Conservation (phyloP, 441 rosid genomes). For the Breynia disticha region DNA sequence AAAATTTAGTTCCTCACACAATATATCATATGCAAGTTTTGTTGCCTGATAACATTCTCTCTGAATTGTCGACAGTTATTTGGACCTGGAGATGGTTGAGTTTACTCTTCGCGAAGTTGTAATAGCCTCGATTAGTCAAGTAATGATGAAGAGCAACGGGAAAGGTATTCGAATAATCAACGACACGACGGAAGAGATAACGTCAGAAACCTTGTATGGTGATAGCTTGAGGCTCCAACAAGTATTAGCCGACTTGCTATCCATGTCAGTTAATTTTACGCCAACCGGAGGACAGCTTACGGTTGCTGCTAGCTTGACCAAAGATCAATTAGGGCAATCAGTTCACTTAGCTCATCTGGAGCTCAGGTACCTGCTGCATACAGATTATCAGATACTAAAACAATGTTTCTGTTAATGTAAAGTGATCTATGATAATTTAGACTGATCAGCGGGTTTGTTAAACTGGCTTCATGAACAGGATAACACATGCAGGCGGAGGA, state of each 20-base stretch:
- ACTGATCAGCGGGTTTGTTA: too few relatives aligned
- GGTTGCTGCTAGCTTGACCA: constrained; percentile 48
- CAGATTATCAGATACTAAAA: too few relatives aligned
- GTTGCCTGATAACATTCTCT: neutral
- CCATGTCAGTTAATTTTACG: constrained; percentile 41
- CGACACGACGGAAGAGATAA: constrained; percentile 47
- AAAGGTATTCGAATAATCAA: constrained; percentile 50
- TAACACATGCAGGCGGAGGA: constrained; percentile 63
- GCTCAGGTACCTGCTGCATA: constrained; percentile 42
- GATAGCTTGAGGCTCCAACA: constrained; percentile 86
- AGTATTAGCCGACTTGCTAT: constrained; percentile 62
- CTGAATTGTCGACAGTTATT: constrained; percentile 30
- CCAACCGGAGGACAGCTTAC: constrained; percentile 52
- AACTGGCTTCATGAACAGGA: constrained; percentile 27
- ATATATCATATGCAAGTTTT: too few relatives aligned
- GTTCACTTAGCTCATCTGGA: constrained; percentile 72
- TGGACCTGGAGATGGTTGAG: constrained; percentile 80
- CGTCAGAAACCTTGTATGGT: constrained; percentile 55
- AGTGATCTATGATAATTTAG: too few relatives aligned
- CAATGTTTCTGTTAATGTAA: too few relatives aligned
- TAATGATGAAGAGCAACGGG: constrained; percentile 49
- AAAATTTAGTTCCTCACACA: too few relatives aligned
- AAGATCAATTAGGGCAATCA: constrained; percentile 63
- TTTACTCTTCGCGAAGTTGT: constrained; percentile 53
- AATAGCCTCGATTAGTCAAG: constrained; percentile 64